Conservation (phyloP, 805 yeast species). For the Schwanniomyces pseudopolymorphus region DNA sequence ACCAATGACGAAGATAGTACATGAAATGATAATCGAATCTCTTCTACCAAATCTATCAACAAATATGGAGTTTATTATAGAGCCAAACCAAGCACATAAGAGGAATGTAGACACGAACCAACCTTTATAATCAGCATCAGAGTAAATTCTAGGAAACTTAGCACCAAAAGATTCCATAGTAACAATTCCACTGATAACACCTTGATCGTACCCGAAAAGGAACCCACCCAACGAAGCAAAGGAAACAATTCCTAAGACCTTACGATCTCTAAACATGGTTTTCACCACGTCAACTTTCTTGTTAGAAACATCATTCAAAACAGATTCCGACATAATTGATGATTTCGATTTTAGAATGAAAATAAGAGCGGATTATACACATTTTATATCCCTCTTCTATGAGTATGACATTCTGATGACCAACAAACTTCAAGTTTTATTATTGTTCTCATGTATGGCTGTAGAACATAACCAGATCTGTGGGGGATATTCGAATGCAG, state of each 20-base stretch:
- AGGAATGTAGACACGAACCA: constrained; percentile 18
- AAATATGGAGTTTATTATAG: constrained; percentile 55
- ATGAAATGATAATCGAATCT: constrained; percentile 56
- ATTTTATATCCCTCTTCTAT: too few species aligned
- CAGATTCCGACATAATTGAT: not conserved
- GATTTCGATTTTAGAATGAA: too few species aligned
- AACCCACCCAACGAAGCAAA: constrained; percentile 26
- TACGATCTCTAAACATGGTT: constrained; percentile 10
- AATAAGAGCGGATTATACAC: too few species aligned
- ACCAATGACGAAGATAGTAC: constrained; percentile 57
- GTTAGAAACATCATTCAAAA: not conserved
- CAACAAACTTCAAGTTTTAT: not conserved
- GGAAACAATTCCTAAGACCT: constrained; percentile 8
- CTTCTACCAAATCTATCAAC: constrained; percentile 72
- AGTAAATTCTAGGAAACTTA: constrained; percentile 25
- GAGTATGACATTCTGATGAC: not conserved
- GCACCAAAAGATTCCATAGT: constrained; percentile 46
- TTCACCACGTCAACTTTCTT: constrained; percentile 1
- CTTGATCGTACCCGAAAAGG: constrained; percentile 74
- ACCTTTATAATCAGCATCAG: constrained; percentile 15
- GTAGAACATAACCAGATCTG: not conserved
- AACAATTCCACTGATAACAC: constrained; percentile 65
- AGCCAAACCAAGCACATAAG: constrained; percentile 74
- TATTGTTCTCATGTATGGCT: not conserved
- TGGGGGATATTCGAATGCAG: not conserved